A percentile compares a stretch with the other conserved stretches of the same genome.
phyloP scores from a whole-genome alignment of 345 rosid species.

The Euclidium syriacum region DNA sequence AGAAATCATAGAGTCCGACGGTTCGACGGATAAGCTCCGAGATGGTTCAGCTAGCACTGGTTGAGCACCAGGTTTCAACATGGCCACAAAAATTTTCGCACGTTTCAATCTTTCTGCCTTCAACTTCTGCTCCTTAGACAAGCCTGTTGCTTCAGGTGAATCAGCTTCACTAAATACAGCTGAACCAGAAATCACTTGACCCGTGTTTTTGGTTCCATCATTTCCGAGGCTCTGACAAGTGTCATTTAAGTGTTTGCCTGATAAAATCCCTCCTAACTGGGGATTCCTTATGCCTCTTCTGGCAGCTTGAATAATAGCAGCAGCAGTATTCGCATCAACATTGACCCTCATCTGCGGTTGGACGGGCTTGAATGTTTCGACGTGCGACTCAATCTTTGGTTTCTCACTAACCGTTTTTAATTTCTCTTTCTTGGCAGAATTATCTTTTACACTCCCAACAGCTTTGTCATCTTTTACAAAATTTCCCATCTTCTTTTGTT shows the following conservation, averaged over 20 bases:
- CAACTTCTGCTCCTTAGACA: conserved; percentile 72
- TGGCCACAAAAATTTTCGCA: conserved; percentile 86
- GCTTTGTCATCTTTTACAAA: conserved; percentile 35
- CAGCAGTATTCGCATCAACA: conserved; percentile 76
- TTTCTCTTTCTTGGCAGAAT: conserved; percentile 67
- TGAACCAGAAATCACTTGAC: conserved; percentile 37
- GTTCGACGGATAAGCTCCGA: conserved; percentile 54
- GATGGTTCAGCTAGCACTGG: conserved; percentile 42
- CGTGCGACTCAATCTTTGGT: conserved; percentile 58
- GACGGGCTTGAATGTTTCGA: conserved; percentile 44
- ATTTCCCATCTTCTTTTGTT: conserved; percentile 41
- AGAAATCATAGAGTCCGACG: conserved; percentile 41
- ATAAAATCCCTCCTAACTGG: conserved; percentile 46
- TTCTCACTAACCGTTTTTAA: conserved; percentile 70
- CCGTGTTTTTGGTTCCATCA: conserved; percentile 37
- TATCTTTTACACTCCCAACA: conserved; percentile 51
- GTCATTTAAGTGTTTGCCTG: conserved; percentile 34
- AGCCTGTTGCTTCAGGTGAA: conserved; percentile 59
- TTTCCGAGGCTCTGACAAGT: conserved; percentile 34
- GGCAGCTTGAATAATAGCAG: conserved; percentile 94
- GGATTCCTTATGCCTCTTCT: conserved; percentile 82
- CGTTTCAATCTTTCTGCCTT: conserved; percentile 94
- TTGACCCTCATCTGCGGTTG: conserved; percentile 47
- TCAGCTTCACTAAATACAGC: conserved; percentile 62
- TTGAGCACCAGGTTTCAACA: conserved; percentile 57